Percentiles rank a stretch among this genome's conserved stretches.
phyloP scores from a whole-genome alignment of 768 basidiomycete genomes.

The Kwoniella mangroviensis region DNA sequence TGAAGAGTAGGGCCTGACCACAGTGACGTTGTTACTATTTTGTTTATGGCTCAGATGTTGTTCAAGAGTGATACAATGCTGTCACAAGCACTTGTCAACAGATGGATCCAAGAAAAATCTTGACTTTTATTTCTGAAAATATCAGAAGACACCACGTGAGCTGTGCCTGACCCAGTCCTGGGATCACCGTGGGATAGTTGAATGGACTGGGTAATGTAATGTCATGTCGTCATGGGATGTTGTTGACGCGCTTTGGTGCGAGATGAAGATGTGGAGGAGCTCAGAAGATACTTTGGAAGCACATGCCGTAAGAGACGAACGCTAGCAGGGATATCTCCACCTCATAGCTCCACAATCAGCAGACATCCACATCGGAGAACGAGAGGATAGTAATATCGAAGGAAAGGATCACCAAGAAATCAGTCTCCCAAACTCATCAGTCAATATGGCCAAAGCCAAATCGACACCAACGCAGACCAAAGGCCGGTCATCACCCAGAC shows the following conservation, averaged over 20 bases:
- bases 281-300: too few species aligned
- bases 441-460: slow-evolving; percentile 12
- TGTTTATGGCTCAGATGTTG: too few species aligned
- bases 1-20: too few species aligned
- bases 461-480: not conserved
- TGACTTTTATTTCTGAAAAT: not conserved
- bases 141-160: slow-evolving; percentile 2
- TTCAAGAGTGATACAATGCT: too few species aligned
- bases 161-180: slow-evolving; percentile 5
- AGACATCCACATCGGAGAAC: too few species aligned
- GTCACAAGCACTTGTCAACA: not conserved
- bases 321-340: too few species aligned
- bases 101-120: not conserved
- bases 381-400: too few species aligned
- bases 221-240: slow-evolving; percentile 8
- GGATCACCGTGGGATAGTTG: slow-evolving; percentile 6
- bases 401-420: not conserved
- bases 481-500: slow-evolving; percentile 3
- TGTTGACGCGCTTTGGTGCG: not conserved
- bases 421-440: not conserved
- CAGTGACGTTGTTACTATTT: too few species aligned
- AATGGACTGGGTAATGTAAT: not conserved
- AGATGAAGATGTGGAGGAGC: too few species aligned
- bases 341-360: not conserved
- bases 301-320: not conserved